Base-by-base conservation (phyloP, 139 green algal species). In the Pycnococcus provasolii region DNA sequence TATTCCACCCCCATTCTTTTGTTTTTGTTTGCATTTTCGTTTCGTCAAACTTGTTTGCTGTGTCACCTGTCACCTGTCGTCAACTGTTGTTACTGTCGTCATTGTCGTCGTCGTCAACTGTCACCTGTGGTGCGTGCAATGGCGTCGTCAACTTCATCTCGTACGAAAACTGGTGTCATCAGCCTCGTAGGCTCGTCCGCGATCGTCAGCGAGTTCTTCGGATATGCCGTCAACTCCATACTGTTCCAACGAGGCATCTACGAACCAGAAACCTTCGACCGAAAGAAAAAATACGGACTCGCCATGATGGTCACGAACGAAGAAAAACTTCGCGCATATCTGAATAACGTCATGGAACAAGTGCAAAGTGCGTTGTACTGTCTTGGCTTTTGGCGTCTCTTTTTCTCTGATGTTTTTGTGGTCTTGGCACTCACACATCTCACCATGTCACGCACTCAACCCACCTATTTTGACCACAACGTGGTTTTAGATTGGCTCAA, bases 181-280 rank as follows among this genome's bases (percentile, higher is more conserved):
- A 95, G 84, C 0, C 66, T 97, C 3, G 87, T 89, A 59, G 92
- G 92, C 0, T 90, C 78, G 0, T 86, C 90, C 0, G 79, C 86
- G 9, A 91, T 93, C 1, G 89, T 98, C 0, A 73, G 83, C 0
- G 89, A 97, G 57, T 98, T 95, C 75, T 98, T 98, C 59, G 77
- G 75, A 5, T 67, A 68, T 43, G 55, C 71, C 4, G 64, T 78
- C 5, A 70, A 71, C 63, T 71, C 86, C 70, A 96, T 98, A 7
- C 68, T 98, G 13, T 98, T 96, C 73, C 90, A 97, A 68, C 82
- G 92, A n/a, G 92, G 92, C 11, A 84, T 98, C 6, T 98, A 98
- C 62, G 86, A 87, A 7, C 69, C 85, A 2, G 90, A 96, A 11
- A 77, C 71, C 44, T 98, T 98, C 66, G 77, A 93, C 69, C 66